Conservation (phyloP, 441 rosid genomes). For the Pelargonium citronellum region DNA sequence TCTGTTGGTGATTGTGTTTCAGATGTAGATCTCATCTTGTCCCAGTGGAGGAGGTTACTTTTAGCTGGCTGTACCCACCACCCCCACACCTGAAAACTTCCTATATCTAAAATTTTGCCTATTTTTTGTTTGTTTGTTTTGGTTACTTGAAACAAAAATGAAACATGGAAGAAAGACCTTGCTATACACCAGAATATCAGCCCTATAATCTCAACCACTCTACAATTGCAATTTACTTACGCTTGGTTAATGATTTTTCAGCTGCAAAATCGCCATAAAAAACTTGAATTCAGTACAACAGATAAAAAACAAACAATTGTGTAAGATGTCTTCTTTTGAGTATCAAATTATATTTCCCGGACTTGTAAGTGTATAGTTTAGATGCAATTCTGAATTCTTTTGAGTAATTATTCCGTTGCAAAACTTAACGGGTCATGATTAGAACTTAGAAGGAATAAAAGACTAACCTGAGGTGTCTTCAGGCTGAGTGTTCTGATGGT, state of each 20-base stretch:
- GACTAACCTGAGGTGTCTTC: conserved; percentile 36
- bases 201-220: conserved; percentile 24
- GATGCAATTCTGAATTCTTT: background rate
- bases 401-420: background rate
- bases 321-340: background rate
- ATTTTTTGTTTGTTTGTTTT: background rate
- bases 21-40: no score
- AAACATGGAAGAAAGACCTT: background rate
- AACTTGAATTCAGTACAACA: background rate
- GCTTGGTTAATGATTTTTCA: conserved; percentile 23
- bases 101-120: no score
- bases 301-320: background rate
- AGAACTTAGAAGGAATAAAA: background rate
- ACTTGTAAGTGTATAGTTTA: background rate
- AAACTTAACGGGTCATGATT: background rate
- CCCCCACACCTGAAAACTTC: no score
- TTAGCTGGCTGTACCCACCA: no score
- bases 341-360: no score
- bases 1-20: no score
- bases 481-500: conserved; percentile 38
- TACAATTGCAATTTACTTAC: conserved; percentile 19
- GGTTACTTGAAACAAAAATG: conserved; percentile 13
- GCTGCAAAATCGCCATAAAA: conserved; percentile 32
- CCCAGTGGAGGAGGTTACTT: no score
- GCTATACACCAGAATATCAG: conserved; percentile 26